Base-by-base conservation (phyloP, 331 rosid genomes). In the Malus hybrid region DNA sequence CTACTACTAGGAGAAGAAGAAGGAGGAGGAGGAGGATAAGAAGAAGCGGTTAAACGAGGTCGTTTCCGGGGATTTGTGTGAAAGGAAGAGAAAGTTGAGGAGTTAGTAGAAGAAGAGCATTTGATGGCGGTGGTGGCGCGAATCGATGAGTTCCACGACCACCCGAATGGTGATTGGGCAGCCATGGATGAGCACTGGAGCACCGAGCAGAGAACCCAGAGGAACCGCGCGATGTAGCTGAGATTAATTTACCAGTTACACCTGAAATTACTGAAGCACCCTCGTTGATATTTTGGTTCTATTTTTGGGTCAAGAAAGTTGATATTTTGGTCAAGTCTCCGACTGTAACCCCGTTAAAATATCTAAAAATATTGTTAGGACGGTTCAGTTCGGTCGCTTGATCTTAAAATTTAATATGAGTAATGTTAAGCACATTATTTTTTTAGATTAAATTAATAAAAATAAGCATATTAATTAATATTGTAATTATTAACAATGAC, bases 101-200 rank as follows among this genome's bases (percentile, higher is more conserved):
- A 71, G 31, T 19, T 52, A 61, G 77, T 32, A 12, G 80, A 78
- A 54, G 77, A 42, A 12, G 80, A 78, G 69, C 70, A 11, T 44
- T 74, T 67, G 39, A 73, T 15, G 69, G 66, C 10, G 27, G 77
- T 16, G 76, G 67, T 8, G 52, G 18, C 13, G 76, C 14, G 10
- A 10, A 19, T 75, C 33, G 85, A 24, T 46, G 79, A 55, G 57
- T 60, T 76, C 74, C 75, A 50, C 16, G 81, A 71, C 81, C 74
- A 69, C 31, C 76, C 28, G 24, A 65, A 69, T n/a, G 76, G 83
- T 10, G 73, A 69, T 24, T 28, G 83, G 67, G 81, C 54, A 71
- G 84, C 85, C 93, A 88, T 84, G 77, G 59, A 42, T 59, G 67
- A 32, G 60, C 73, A 61, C 48, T n/a, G 0, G 12, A 15, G 56